Percentiles rank a stretch among this genome's conserved stretches.
Conservation (phyloP, 768 basidiomycete species). For the Cyathus striatus region DNA sequence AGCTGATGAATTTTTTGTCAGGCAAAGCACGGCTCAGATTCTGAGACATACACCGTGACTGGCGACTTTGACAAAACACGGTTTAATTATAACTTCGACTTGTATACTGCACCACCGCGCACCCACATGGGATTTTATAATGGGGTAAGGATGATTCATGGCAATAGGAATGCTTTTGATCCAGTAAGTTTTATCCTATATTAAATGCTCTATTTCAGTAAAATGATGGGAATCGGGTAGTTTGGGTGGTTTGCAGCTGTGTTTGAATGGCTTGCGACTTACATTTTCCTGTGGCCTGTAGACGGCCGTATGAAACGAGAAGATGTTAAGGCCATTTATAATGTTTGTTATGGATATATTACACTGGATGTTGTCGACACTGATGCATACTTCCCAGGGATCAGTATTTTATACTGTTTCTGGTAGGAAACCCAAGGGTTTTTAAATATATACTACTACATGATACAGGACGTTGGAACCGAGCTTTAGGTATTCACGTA, state of each 20-base stretch:
- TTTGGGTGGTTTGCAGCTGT: constrained; percentile 36
- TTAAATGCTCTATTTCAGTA: not conserved
- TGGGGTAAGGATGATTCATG: constrained; percentile 33
- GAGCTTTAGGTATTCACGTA: too few species aligned
- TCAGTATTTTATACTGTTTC: constrained; percentile 20
- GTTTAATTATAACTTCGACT: constrained; percentile 34
- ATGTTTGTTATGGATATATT: constrained; percentile 20
- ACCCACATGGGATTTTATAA: constrained; percentile 32
- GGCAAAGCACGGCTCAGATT: constrained; percentile 40
- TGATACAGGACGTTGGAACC: not conserved
- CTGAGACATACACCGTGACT: constrained; percentile 26
- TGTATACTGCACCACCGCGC: constrained; percentile 35
- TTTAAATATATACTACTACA: not conserved
- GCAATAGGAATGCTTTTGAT: constrained; percentile 34
- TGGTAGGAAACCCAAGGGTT: constrained; percentile 14
- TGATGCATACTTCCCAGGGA: constrained; percentile 1
- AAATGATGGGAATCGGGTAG: constrained; percentile 15
- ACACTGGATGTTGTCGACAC: not conserved
- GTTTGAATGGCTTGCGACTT: constrained; percentile 37
- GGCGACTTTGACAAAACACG: constrained; percentile 35
- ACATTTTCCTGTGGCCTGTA: constrained; percentile 29
- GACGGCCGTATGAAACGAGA: constrained; percentile 31
- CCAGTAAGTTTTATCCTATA: constrained; percentile 16
- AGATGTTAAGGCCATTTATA: constrained; percentile 33
- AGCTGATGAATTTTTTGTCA: constrained; percentile 9